Evolutionary conservation across 495 filamentous ascomycete genomes (phyloP).

Genomic region (Clavariopsis aquatica): DNA sequence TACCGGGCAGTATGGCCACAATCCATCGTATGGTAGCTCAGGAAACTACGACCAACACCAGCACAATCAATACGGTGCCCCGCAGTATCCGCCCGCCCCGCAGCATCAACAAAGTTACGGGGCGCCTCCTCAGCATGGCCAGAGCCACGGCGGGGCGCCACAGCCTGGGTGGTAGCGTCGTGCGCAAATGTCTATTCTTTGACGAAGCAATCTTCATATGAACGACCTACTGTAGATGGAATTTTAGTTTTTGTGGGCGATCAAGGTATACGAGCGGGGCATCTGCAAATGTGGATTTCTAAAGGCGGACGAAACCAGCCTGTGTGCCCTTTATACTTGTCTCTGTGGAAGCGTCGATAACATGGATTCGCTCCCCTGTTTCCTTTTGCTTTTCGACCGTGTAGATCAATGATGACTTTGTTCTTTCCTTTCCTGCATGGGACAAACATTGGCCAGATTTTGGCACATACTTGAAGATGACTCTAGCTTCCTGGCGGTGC

Average conservation of each 20-base stretch:
- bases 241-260: background rate
- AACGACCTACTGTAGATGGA: background rate
- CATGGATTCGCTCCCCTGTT: background rate
- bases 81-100: background rate
- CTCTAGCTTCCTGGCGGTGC: no score
- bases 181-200: background rate
- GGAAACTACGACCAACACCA: conserved; percentile 12
- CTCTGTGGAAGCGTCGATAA: background rate
- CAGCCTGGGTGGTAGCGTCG: background rate
- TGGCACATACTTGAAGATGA: no score
- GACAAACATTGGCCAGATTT: no score
- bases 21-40: background rate
- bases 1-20: conserved; percentile 3
- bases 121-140: background rate
- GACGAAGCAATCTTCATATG: no score
- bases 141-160: background rate
- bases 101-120: background rate
- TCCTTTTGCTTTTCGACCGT: background rate
- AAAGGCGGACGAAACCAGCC: background rate
- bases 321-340: background rate
- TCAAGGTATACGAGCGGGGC: background rate
- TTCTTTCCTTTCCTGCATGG: background rate
- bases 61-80: conserved; percentile 8
- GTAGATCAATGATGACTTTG: background rate
- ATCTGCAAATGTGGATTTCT: background rate